phyloP scores from a whole-genome alignment of 495 filamentous ascomycete genomes.

The Rusavskia elegans region DNA sequence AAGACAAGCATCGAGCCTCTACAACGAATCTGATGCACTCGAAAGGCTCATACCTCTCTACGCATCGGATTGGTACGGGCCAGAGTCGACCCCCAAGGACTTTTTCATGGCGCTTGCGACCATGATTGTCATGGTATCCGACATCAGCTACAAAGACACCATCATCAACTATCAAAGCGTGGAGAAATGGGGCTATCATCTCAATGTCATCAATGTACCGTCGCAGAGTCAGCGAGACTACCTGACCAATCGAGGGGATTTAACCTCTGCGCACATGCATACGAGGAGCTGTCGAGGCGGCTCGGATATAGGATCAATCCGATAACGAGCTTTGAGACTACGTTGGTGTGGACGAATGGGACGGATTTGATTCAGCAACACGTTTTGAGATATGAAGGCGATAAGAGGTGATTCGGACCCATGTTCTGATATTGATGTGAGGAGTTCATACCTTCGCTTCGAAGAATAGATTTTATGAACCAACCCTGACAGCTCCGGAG shows the following conservation, averaged over 20 bases:
- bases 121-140: neutral
- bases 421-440: too few species aligned
- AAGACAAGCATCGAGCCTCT: neutral
- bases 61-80: constrained; percentile 1
- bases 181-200: neutral
- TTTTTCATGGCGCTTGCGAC: constrained; percentile 3
- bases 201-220: constrained; percentile 2
- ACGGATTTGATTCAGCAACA: neutral
- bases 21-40: neutral
- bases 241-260: neutral
- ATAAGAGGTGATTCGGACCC: constrained; percentile 13
- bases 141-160: neutral
- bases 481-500: too few species aligned
- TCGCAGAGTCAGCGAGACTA: neutral
- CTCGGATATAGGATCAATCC: neutral
- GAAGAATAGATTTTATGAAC: too few species aligned
- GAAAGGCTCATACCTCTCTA: neutral
- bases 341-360: constrained; percentile 2
- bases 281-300: neutral
- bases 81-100: neutral
- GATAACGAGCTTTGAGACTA: neutral
- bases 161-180: neutral
- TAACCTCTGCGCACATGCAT: neutral
- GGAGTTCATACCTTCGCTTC: too few species aligned
- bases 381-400: constrained; percentile 2